phyloP scores from a whole-genome alignment of 345 rosid genomes.

The Acer saccharum region DNA sequence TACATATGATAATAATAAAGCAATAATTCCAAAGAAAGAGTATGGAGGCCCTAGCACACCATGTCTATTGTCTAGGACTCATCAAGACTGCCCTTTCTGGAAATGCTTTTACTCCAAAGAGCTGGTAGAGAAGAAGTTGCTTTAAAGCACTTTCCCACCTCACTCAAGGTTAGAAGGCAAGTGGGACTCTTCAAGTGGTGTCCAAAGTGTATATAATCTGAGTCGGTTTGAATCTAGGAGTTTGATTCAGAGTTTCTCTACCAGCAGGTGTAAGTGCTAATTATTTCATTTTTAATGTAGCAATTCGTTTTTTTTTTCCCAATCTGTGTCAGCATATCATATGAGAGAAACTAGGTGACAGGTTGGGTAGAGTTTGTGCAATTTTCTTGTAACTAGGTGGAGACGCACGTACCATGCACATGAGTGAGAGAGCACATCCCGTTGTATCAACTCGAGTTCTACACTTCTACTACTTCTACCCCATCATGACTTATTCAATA shows the following conservation, averaged over 20 bases:
- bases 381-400: constrained; percentile 13
- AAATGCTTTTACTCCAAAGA: not conserved
- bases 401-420: not conserved
- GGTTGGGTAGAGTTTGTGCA: not conserved
- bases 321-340: not conserved
- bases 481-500: not conserved
- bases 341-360: not conserved
- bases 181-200: not conserved
- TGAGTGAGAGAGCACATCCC: not conserved
- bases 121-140: constrained; percentile 2
- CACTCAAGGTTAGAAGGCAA: not conserved
- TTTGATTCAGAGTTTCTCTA: not conserved
- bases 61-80: not conserved
- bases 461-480: not conserved
- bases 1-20: not conserved
- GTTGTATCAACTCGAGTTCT: not conserved
- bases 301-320: not conserved
- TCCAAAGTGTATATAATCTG: constrained; percentile 15
- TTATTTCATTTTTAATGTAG: constrained; percentile 19
- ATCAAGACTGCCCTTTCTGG: not conserved
- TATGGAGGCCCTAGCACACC: not conserved
- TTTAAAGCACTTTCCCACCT: not conserved
- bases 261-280: not conserved
- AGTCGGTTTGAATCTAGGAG: not conserved
- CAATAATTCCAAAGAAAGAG: not conserved